Percentiles rank a stretch among this genome's conserved stretches.
Conservation (phyloP, 441 rosid species). For the Gossypium lobatum region DNA sequence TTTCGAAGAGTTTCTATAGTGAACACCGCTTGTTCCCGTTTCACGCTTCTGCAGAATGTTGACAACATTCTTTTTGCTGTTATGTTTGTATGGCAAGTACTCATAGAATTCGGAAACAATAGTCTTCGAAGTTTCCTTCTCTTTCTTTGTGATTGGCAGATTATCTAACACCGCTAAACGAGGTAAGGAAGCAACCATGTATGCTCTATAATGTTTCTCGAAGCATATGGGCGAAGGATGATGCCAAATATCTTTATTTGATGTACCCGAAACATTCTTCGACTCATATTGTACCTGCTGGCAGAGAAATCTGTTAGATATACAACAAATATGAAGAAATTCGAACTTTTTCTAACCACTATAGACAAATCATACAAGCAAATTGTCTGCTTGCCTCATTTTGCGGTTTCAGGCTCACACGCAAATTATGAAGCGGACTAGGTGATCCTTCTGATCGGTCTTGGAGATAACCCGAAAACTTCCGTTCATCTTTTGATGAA, state of each 20-base stretch:
- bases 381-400: neutral
- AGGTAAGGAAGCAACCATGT: slow-evolving; percentile 34
- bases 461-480: slow-evolving; percentile 21
- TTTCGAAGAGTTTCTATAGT: slow-evolving; percentile 27
- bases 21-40: slow-evolving; percentile 23
- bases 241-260: slow-evolving; percentile 30
- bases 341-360: slow-evolving; percentile 7
- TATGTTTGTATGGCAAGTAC: slow-evolving; percentile 33
- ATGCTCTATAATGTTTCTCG: slow-evolving; percentile 40
- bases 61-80: slow-evolving; percentile 29
- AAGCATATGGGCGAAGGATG: slow-evolving; percentile 50
- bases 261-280: slow-evolving; percentile 9
- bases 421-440: neutral
- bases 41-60: slow-evolving; percentile 34
- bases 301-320: slow-evolving; percentile 14
- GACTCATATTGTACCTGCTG: slow-evolving; percentile 10
- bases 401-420: neutral
- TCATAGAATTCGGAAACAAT: slow-evolving; percentile 31
- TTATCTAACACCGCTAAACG: slow-evolving; percentile 35
- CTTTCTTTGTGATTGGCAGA: slow-evolving; percentile 22
- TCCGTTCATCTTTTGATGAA: slow-evolving; percentile 11
- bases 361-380: neutral
- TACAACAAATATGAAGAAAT: slow-evolving; percentile 14
- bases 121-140: slow-evolving; percentile 28
- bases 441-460: slow-evolving; percentile 16